Conservation (phyloP, 495 filamentous ascomycete genomes). For the Penicillium angulare region DNA sequence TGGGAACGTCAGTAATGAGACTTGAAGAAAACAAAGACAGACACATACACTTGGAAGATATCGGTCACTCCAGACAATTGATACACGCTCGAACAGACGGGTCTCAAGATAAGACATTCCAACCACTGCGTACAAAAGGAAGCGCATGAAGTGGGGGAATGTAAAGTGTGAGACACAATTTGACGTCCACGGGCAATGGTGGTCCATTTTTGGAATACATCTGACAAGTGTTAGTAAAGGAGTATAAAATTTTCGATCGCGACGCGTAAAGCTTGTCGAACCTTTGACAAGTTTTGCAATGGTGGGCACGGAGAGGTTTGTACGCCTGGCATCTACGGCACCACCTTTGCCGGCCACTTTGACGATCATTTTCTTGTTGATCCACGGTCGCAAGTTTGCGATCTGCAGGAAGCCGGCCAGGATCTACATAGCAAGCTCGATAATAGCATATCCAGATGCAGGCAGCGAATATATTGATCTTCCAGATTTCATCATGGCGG, state of each 20-base stretch:
- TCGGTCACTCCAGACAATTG: conserved; percentile 63
- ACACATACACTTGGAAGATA: conserved; percentile 63
- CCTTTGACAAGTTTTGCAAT: conserved; percentile 84
- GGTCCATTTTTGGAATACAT: conserved; percentile 97
- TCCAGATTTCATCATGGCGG: conserved; percentile 53
- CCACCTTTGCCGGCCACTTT: conserved; percentile 55
- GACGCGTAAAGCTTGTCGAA: conserved; percentile 19
- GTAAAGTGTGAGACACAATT: conserved; percentile 93
- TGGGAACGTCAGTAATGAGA: conserved; percentile 24
- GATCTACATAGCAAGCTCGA: conserved; percentile 71
- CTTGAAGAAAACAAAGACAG: background rate
- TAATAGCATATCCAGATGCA: conserved; percentile 81
- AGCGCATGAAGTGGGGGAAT: conserved; percentile 87
- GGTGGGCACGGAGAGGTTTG: conserved; percentile 87
- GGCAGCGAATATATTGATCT: conserved; percentile 71
- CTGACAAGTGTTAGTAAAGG: conserved; percentile 32
- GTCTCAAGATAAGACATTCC: conserved; percentile 64
- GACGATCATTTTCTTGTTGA: conserved; percentile 25
- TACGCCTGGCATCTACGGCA: conserved; percentile 81
- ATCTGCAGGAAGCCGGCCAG: conserved; percentile 54
- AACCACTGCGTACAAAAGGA: conserved; percentile 72
- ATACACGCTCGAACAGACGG: conserved; percentile 56
- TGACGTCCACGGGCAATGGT: conserved; percentile 94
- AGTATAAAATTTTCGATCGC: background rate
- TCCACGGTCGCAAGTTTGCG: conserved; percentile 20